Conservation (phyloP, 2,329 filamentous ascomycete species). For the Xylariaceae sp. region DNA sequence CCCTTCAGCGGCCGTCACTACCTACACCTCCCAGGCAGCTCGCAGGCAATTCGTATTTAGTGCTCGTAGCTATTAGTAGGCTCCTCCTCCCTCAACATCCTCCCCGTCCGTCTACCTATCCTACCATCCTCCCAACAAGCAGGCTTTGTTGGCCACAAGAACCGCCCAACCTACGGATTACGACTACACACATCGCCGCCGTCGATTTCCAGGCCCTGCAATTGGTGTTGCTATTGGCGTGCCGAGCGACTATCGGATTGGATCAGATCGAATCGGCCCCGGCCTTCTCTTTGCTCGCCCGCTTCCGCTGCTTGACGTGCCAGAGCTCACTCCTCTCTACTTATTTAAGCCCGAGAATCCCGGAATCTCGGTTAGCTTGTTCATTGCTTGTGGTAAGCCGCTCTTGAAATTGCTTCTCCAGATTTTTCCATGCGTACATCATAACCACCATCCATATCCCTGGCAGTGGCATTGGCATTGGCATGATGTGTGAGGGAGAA, state of each 20-base stretch:
- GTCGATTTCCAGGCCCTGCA: background rate
- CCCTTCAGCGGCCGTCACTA: background rate
- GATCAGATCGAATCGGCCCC: background rate
- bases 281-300: no score
- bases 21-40: background rate
- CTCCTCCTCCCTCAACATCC: background rate
- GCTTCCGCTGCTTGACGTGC: background rate
- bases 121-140: background rate
- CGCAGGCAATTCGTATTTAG: background rate
- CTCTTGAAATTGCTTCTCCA: background rate
- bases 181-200: background rate
- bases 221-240: background rate
- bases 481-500: background rate
- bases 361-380: background rate
- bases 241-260: background rate
- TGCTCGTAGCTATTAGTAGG: constrained; percentile 4
- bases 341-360: background rate
- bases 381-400: background rate
- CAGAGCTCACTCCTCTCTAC: background rate
- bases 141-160: background rate
- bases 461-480: background rate
- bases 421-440: background rate
- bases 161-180: background rate
- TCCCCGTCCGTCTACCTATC: background rate
- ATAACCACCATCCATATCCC: background rate